Evolutionary conservation across 805 yeast genomes (phyloP), one percentile per base, ranked within the genome.

Genomic region (Kregervanrija fluxuum): DNA sequence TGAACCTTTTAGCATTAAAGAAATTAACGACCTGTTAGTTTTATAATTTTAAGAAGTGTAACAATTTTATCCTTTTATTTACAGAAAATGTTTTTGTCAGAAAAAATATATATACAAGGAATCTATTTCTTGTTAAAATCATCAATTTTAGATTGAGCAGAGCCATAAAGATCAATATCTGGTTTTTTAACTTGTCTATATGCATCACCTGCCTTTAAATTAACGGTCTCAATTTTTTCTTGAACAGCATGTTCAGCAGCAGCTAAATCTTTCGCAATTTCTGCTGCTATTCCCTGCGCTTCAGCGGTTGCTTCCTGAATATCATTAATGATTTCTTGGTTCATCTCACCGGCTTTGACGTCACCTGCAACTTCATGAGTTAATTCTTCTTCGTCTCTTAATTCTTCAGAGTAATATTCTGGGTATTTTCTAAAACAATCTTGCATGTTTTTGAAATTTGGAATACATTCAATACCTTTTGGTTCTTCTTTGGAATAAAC

Each of bases 401-500:
- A 73, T 66, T 90, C 96, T 61, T 90, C 98, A 52, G 89, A 85
- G 67, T 93, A 93, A 42, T 85, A 82, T 48, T 93, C 99, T 30
- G 97, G 98, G 66, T 90, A 77, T 61, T 77, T 71, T 70, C 91
- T 82, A 80, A 93, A 93, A 69, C 99, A 93, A 50, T 78, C 75
- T 70, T 95, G 96, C 98, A 91, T 93, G 57, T 70, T 77, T 64
- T 82, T 80, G 69, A 91, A 93, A 69, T 85, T 85, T 56, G 85
- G 87, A 54, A 91, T 79, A 68, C 99, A 93, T 64, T 93, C 97
- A 49, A 85, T 79, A 40, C 99, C 99, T 71, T 91, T 91, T 61
- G 98, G 97, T 62, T 91, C 98, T 47, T 83, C 82, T 57, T 83
- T 87, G 6, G 97, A 89, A 71, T 84, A 89, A 37, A 93, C 91